Evolutionary conservation across 1,284 basidiomycete species (phyloP).

Genomic region (Uromyces viciae-fabae): DNA sequence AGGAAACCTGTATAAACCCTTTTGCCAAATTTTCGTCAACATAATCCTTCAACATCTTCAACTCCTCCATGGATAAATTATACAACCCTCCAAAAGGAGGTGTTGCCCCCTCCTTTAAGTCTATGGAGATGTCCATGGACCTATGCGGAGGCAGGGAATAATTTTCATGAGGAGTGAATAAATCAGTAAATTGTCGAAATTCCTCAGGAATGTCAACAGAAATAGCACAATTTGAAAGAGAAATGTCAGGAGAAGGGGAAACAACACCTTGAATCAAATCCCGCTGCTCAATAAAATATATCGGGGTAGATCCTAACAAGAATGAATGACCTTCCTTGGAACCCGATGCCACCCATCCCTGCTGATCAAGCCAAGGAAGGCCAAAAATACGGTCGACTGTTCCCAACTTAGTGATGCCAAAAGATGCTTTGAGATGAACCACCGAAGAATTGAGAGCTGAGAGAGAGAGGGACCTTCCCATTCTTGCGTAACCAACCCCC

Average conservation of each 20-base stretch:
- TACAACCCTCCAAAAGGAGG: conserved; percentile 13
- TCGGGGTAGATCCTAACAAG: not conserved
- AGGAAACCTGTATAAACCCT: conserved; percentile 24
- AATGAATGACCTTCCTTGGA: not conserved
- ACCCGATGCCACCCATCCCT: not conserved
- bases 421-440: not conserved
- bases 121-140: not conserved
- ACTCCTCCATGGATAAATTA: conserved; percentile 1
- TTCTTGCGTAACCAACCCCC: not conserved
- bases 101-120: conserved; percentile 11
- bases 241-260: not conserved
- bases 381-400: not conserved
- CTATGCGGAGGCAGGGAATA: conserved; percentile 17
- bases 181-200: not conserved
- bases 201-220: not conserved
- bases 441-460: not conserved
- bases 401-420: not conserved
- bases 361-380: not conserved
- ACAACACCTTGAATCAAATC: not conserved
- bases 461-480: not conserved
- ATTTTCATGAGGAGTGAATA: not conserved
- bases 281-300: not conserved
- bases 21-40: conserved; percentile 7
- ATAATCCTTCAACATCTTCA: not conserved
- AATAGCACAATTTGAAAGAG: not conserved